Conservation (phyloP, 805 yeast genomes). For the Metahyphopichia silvanorum region DNA sequence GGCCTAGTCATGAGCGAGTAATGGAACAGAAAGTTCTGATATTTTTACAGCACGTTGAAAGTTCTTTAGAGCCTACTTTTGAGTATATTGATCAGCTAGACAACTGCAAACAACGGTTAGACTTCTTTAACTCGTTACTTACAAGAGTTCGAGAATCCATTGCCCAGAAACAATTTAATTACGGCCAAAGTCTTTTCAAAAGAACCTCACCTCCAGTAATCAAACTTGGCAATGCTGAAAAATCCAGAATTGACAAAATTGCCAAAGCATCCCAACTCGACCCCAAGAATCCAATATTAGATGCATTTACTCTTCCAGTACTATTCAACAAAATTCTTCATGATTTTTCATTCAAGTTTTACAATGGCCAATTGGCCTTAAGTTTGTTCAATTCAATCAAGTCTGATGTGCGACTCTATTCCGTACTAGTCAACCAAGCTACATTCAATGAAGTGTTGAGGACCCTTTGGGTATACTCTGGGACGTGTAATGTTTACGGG, state of each 20-base stretch:
- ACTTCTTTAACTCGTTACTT: too few relatives aligned
- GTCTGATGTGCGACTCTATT: slow-evolving; percentile 28
- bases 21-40: too few relatives aligned
- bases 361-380: slow-evolving; percentile 35
- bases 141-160: too few relatives aligned
- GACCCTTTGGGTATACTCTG: slow-evolving; percentile 35
- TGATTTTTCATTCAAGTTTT: slow-evolving; percentile 17
- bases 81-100: too few relatives aligned
- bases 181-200: too few relatives aligned
- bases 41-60: slow-evolving; percentile 11
- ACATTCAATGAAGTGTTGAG: slow-evolving; percentile 39
- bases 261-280: too few relatives aligned
- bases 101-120: too few relatives aligned
- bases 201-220: too few relatives aligned
- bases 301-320: slow-evolving; percentile 33
- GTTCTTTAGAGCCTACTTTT: slow-evolving; percentile 19
- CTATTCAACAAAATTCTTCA: slow-evolving; percentile 31
- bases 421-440: slow-evolving; percentile 36
- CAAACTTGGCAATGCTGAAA: too few relatives aligned
- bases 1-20: slow-evolving; percentile 4
- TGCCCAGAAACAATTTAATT: too few relatives aligned
- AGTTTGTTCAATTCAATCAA: slow-evolving; percentile 33
- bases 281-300: slow-evolving; percentile 25
- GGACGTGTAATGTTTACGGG: slow-evolving; percentile 31
- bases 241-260: too few relatives aligned